A percentile compares a stretch with the other conserved stretches of the same genome.
Conservation (phyloP, 2,329 filamentous ascomycete species). For the Sordariomycetes sp. region DNA sequence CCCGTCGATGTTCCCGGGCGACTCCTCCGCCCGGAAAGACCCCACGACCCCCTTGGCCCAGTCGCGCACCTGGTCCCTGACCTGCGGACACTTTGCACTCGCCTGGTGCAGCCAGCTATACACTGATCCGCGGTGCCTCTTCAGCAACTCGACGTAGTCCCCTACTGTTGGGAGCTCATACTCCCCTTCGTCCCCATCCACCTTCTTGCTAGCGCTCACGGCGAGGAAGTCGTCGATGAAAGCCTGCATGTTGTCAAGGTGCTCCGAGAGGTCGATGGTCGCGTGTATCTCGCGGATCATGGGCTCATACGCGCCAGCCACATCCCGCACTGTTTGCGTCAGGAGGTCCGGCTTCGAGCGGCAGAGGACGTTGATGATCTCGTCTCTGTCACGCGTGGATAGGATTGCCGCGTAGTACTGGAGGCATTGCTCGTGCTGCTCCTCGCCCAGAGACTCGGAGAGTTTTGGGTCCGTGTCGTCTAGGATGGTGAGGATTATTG, state of each 20-base stretch:
- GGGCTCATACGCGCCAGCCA: slow-evolving; percentile 59
- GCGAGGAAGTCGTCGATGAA: slow-evolving; percentile 66
- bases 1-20: neutral
- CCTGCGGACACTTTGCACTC: slow-evolving; percentile 54
- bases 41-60: slow-evolving; percentile 49
- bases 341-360: slow-evolving; percentile 59
- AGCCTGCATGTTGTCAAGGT: slow-evolving; percentile 53
- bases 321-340: slow-evolving; percentile 56
- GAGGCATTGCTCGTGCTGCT: slow-evolving; percentile 53
- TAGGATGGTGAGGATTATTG: slow-evolving; percentile 59
- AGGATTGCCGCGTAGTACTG: slow-evolving; percentile 64
- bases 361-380: slow-evolving; percentile 57
- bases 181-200: slow-evolving; percentile 9
- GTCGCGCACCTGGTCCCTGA: slow-evolving; percentile 47
- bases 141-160: slow-evolving; percentile 59
- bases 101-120: slow-evolving; percentile 66
- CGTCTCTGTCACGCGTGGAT: slow-evolving; percentile 62
- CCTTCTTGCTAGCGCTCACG: slow-evolving; percentile 31
- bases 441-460: slow-evolving; percentile 33
- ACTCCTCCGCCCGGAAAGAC: slow-evolving; percentile 35
- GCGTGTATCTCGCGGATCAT: slow-evolving; percentile 65
- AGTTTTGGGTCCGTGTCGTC: slow-evolving; percentile 31
- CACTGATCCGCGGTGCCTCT: slow-evolving; percentile 49
- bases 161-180: slow-evolving; percentile 48
- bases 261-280: slow-evolving; percentile 58